Conservation (phyloP, 768 basidiomycete genomes). For the Lentinula detonsa region DNA sequence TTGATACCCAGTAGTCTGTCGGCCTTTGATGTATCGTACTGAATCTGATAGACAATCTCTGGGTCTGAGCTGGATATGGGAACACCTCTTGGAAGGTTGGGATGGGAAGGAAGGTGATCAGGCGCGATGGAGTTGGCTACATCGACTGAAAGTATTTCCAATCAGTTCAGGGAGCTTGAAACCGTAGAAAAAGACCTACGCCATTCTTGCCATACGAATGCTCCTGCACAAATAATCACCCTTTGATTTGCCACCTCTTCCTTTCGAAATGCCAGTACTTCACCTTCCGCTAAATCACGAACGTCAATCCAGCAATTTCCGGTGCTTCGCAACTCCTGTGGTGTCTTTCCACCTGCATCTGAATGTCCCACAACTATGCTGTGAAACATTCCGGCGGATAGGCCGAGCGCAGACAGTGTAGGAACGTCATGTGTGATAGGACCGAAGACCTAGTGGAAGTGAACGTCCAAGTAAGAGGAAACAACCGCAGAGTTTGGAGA, state of each 20-base stretch:
- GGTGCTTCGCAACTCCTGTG: constrained; percentile 13
- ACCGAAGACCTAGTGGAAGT: constrained; percentile 9
- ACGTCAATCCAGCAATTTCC: constrained; percentile 42
- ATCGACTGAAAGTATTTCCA: constrained; percentile 21
- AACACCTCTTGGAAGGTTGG: constrained; percentile 3
- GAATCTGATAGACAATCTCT: not conserved
- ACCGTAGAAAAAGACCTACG: constrained; percentile 13
- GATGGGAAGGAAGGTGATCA: not conserved
- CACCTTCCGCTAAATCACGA: constrained; percentile 51
- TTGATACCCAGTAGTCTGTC: constrained; percentile 2
- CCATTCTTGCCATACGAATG: constrained; percentile 30
- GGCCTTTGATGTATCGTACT: constrained; percentile 2
- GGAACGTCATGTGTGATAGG: constrained; percentile 37
- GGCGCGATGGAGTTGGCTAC: constrained; percentile 13
- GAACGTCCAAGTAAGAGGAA: not conserved
- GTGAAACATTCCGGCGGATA: constrained; percentile 27
- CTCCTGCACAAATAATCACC: constrained; percentile 41
- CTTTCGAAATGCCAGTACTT: constrained; percentile 45
- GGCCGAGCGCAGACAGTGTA: constrained; percentile 28
- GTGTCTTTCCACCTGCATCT: constrained; percentile 10
- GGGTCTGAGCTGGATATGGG: not conserved
- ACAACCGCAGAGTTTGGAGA: constrained; percentile 8
- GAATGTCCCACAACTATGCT: constrained; percentile 13
- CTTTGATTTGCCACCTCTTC: constrained; percentile 50
- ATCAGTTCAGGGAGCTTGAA: not conserved